Evolutionary conservation across 495 filamentous ascomycete species (phyloP), one percentile per base, ranked within the genome.

Genomic region (Neurospora sp.): DNA sequence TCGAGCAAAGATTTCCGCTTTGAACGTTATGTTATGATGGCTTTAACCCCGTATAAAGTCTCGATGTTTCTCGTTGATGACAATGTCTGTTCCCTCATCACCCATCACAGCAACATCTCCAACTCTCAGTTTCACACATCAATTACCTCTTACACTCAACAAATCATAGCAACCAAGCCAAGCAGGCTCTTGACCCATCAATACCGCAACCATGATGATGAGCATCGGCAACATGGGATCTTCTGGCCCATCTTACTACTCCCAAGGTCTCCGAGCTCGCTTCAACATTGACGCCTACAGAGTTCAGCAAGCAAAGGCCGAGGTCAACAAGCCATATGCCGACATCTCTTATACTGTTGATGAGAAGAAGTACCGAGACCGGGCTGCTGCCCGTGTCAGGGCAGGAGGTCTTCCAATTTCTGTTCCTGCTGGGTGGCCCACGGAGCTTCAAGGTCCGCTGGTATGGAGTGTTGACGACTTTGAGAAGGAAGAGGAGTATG

Each of bases 261-360:
- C 76, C 10, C 75, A 75, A 27, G 76, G 76, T 20, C 75, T 78
- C 0, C 76, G 76, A 16, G 76, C 76, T 6, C 75, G 76, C 39
- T 78, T 75, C 75, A 38, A 75, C 8, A 74, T 74, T 44, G 76
- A 78, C 69, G 75, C 73, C 2, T 48, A 76, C 71, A 71, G 76
- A 12, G 75, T 75, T 31, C 75, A 78, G 40, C 75, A 75, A 68
- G 76, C 76, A 40, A 71, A 70, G 22, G 65, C 70, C 38, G 65
- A 70, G 6, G 27, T 44, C 3, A 65, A 39, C 65, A n/a, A 39
- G 1, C 20, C 48, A 18, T 76, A 70, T 46, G 76, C 76, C 22
- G 76, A 78, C 73, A 76, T 78, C 37, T 37, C 61, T 44, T 78
- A 78, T 70, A 73, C 73, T 20, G 72, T 78, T 71, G 71, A 78